These are phyloP conservation scores for Jacaranda mimosifolia DNA, from an alignment of 257 asterid genomes.

Conservation along the genomic window DNA sequence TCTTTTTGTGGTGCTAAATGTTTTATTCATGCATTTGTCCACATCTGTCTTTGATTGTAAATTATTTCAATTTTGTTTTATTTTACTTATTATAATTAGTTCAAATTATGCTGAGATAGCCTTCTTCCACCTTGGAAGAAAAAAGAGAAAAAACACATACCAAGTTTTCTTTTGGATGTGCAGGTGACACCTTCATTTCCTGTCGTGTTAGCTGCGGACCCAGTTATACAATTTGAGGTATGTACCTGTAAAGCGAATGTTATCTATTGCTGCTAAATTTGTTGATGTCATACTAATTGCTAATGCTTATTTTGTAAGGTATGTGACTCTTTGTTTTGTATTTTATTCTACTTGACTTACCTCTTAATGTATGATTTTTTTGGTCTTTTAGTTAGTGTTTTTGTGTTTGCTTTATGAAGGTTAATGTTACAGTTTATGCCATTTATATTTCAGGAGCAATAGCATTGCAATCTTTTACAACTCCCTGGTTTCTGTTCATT, in stretches of 20 bases:
- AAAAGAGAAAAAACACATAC: background rate
- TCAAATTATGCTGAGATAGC: background rate
- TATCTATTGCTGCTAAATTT: conserved; percentile 21
- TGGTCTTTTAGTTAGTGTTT: background rate
- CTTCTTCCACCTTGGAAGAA: background rate
- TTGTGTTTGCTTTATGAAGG: conserved; percentile 1
- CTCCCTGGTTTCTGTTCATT: too few relatives aligned
- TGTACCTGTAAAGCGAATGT: conserved; percentile 32
- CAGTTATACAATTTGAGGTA: conserved; percentile 91
- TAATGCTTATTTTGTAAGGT: conserved; percentile 7
- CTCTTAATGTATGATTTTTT: background rate
- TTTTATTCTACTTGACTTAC: conserved; percentile 16
- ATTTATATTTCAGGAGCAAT: conserved; percentile 11
- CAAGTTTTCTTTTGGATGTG: conserved; percentile 45
- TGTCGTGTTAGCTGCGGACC: conserved; percentile 72
- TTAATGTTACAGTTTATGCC: conserved; percentile 5
- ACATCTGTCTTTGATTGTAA: conserved; percentile 8
- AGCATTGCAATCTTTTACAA: background rate
- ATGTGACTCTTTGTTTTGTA: conserved; percentile 15
- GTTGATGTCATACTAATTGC: background rate
- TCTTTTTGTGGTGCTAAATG: background rate
- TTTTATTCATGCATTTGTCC: conserved; percentile 1
- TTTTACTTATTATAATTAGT: conserved; percentile 10
- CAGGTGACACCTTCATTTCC: conserved; percentile 95
- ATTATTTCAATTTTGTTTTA: conserved; percentile 8